Evolutionary conservation across 2,329 filamentous ascomycete species (phyloP), one percentile per base, ranked within the genome.

Genomic region (Epichloe glyceriae): DNA sequence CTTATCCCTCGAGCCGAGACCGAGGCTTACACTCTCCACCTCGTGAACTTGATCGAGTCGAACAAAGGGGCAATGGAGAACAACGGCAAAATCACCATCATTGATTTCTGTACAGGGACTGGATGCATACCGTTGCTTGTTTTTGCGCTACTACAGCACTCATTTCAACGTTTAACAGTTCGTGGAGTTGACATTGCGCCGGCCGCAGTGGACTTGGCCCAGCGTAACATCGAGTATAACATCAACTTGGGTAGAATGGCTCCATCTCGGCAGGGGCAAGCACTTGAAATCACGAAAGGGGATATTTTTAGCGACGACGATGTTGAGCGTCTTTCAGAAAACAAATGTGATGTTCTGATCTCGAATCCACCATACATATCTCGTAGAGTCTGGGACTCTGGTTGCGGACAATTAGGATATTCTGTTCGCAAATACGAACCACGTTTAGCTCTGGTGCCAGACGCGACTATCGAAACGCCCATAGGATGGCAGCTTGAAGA

Each of bases 291-390:
- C 54, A 58, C 64, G 15, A 61, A 66, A 17, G 74, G 70, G 1
- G 68, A 81, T 52, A 64, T 82, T 14, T 79, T 80, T 54, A 60
- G 62, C 6, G 65, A 73, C 15, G 60, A 57, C 35, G 68, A 67
- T 53, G 64, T 73, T 49, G 42, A 54, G 3, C 34, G 51, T 2
- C 52, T 69, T 2, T 43, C 61, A 1, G 41, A 43, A 8, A 48
- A 45, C 15, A 56, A 38, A 3, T 75, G 64, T 60, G 82, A 94
- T 54, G 68, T 97, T 4, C 67, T 98, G 1, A 78, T 93, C 37
- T 86, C 86, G 1, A 98, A 98, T 61, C 93, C 93, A 15, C 93
- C 93, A 0, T 97, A 97, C 64, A 83, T 97, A 47, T 94, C 89
- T 2, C 69, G 73, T 0, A 57, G 63, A 39, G 59, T 66, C 10